phyloP scores from a whole-genome alignment of 257 asterid species.

The Fraxinus quadrangulata region DNA sequence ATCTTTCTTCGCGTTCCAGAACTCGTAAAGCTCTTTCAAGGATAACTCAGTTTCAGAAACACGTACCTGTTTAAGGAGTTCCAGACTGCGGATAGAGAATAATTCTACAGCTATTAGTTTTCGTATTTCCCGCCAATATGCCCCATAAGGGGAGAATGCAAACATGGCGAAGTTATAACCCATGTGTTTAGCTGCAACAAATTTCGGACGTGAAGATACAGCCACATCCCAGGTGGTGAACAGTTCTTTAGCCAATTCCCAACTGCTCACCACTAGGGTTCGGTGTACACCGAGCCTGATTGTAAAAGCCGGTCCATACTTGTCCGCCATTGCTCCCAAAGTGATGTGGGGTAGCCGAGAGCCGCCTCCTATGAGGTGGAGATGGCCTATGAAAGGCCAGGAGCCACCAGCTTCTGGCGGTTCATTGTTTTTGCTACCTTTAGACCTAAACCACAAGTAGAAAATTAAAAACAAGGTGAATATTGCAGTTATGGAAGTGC shows the following conservation, averaged over 20 bases:
- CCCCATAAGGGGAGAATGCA: slow-evolving; percentile 31
- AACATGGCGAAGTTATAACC: slow-evolving; percentile 34
- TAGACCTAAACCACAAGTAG: background rate
- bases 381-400: slow-evolving; percentile 44
- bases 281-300: slow-evolving; percentile 26
- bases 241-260: slow-evolving; percentile 30
- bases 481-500: background rate
- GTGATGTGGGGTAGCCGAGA: slow-evolving; percentile 29
- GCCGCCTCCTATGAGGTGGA: slow-evolving; percentile 33
- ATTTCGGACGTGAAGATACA: slow-evolving; percentile 26
- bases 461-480: background rate
- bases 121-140: slow-evolving; percentile 37
- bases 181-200: slow-evolving; percentile 15
- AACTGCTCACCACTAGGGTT: slow-evolving; percentile 30
- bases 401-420: slow-evolving; percentile 30
- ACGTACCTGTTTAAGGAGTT: slow-evolving; percentile 28
- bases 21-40: slow-evolving; percentile 19
- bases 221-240: slow-evolving; percentile 31
- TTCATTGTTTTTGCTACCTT: background rate
- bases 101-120: slow-evolving; percentile 26
- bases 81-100: slow-evolving; percentile 25
- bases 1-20: background rate
- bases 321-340: slow-evolving; percentile 31
- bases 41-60: slow-evolving; percentile 27
- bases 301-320: slow-evolving; percentile 36